phyloP scores from a whole-genome alignment of 2,329 filamentous ascomycete genomes.

The Fusarium mangiferae region DNA sequence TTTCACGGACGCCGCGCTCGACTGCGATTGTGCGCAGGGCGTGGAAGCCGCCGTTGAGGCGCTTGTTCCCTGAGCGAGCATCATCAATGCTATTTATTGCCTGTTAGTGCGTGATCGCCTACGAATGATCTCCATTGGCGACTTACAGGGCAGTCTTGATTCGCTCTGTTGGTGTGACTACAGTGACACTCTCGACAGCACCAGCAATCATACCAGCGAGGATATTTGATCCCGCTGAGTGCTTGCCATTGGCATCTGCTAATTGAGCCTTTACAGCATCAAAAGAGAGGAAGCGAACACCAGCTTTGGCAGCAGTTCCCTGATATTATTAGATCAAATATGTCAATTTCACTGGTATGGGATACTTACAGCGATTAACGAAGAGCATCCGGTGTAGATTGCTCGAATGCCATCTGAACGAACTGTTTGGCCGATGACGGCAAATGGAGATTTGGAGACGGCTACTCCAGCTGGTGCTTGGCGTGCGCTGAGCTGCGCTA shows the following conservation, averaged over 20 bases:
- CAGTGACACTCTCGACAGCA: slow-evolving; percentile 69
- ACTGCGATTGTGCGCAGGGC: slow-evolving; percentile 49
- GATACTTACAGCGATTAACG: slow-evolving; percentile 59
- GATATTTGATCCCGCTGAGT: slow-evolving; percentile 67
- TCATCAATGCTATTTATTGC: slow-evolving; percentile 48
- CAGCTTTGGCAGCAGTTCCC: slow-evolving; percentile 72
- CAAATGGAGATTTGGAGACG: slow-evolving; percentile 63
- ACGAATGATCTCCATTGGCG: too few species aligned
- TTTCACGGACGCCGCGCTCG: slow-evolving; percentile 53
- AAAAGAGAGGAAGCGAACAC: slow-evolving; percentile 73
- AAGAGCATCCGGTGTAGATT: slow-evolving; percentile 71
- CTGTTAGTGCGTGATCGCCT: not conserved
- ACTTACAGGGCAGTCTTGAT: slow-evolving; percentile 71
- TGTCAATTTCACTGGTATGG: too few species aligned
- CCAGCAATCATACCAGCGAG: slow-evolving; percentile 72
- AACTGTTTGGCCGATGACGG: slow-evolving; percentile 64
- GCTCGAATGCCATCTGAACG: slow-evolving; percentile 65
- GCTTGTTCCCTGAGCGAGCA: slow-evolving; percentile 43
- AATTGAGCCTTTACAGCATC: slow-evolving; percentile 69
- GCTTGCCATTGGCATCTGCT: slow-evolving; percentile 65
- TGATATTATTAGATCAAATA: not conserved
- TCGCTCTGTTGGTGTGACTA: slow-evolving; percentile 74
- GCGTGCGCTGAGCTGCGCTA: slow-evolving; percentile 62
- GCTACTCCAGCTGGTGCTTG: not conserved
- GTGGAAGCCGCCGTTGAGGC: slow-evolving; percentile 47